Base-by-base conservation (phyloP, 495 filamentous ascomycete genomes). In the Lasiosphaeria ovina region DNA sequence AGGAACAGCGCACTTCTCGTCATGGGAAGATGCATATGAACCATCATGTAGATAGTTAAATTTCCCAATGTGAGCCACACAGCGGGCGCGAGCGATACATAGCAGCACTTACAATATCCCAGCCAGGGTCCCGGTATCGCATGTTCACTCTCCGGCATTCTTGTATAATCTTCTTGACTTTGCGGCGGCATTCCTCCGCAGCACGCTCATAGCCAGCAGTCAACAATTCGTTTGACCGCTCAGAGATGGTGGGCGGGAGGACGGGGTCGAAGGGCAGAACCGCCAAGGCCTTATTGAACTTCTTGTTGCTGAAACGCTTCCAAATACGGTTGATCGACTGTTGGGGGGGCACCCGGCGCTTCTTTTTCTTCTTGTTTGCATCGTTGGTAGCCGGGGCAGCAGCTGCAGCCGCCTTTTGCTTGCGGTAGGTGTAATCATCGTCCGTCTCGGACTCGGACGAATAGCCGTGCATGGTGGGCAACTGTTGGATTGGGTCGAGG, bases 101-200 rank as follows among this genome's bases (percentile, higher is more conserved):
- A 40, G 44, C 62, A 57, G 8, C 84, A 75, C 70, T 81, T 76
- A 83, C 89, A 80, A 72, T 83, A 73, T 98, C 91, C 70, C 95
- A 97, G 64, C 92, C 86, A 9, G 88, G 85, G 74, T 98, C 93
- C 12, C 89, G 84, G 65, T 97, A 98, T 66, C 93, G 93, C 70
- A 89, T 89, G 65, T 98, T 97, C 34, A 95, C 81, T 16, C 90
- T 80, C 62, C 83, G 77, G 72, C 93, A 97, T 73, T 96, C 92
- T 63, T 85, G 87, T 7, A 89, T 87, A 62, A 97, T 97, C 69
- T 91, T 90, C 24, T 85, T 82, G n/a, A 97, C 93, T 56, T 92
- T 92, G 35, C 80, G 79, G 48, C 79, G 77, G 72, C 93, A 98
- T 66, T 87, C 85, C 9, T 79, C 79, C 11, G 77, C 81, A 0